phyloP scores from a whole-genome alignment of 176 grass and related monocot species.

The Oryza longistaminata region DNA sequence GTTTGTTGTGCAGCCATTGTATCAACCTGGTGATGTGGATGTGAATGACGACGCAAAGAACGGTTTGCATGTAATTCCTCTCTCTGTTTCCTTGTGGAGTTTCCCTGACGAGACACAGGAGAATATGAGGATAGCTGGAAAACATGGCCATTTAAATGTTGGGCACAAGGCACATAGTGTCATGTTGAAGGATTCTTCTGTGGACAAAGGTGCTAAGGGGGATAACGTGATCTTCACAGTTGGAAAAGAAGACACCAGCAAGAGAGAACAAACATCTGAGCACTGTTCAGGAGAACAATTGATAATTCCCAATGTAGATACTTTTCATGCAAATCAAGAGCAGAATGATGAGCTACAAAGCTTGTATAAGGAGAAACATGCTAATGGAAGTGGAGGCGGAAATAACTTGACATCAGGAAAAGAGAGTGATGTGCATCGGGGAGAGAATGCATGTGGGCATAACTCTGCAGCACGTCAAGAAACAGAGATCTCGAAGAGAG shows the following conservation, averaged over 20 bases:
- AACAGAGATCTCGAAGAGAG: background rate
- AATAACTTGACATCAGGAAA: background rate
- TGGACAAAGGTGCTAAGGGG: background rate
- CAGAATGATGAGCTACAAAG: background rate
- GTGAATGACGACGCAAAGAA: background rate
- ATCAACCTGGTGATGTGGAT: background rate
- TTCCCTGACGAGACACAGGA: background rate
- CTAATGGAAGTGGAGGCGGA: constrained; percentile 12
- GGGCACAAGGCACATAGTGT: background rate
- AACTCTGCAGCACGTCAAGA: constrained; percentile 4
- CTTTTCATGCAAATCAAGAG: background rate
- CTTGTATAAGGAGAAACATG: background rate
- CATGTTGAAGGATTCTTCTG: background rate
- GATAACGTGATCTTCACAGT: background rate
- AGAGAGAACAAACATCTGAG: background rate
- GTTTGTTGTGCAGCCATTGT: background rate
- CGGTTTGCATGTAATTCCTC: background rate
- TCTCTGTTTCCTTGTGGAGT: background rate
- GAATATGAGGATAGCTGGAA: background rate
- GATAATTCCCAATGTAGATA: background rate
- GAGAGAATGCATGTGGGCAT: constrained; percentile 11
- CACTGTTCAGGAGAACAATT: background rate
- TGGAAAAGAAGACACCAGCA: background rate
- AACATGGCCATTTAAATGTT: background rate
- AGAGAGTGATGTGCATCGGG: background rate